Evolutionary conservation across 257 asterid genomes (phyloP).

Genomic region (Paulownia fortunei): DNA sequence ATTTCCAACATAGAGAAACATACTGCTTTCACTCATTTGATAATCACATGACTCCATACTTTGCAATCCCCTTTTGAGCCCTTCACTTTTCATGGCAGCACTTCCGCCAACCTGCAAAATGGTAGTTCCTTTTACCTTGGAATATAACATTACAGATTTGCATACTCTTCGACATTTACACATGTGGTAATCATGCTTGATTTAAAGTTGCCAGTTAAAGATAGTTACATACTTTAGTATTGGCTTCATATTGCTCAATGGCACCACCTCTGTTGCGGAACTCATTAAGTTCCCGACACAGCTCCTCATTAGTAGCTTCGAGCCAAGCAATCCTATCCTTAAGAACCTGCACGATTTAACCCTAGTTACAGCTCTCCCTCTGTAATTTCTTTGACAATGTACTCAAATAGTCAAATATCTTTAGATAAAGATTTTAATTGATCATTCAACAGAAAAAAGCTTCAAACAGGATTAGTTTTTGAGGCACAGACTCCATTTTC

Average conservation of each 20-base stretch:
- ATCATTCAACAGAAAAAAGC: conserved; percentile 3
- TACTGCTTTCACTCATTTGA: conserved; percentile 94
- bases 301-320: conserved; percentile 89
- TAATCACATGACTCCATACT: conserved; percentile 91
- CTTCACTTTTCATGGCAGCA: conserved; percentile 71
- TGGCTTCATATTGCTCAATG: conserved; percentile 60
- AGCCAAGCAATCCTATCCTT: conserved; percentile 91
- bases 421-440: not conserved
- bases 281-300: conserved; percentile 79
- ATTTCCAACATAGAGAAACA: conserved; percentile 35
- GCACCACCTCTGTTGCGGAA: conserved; percentile 63
- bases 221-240: conserved; percentile 57
- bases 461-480: not conserved
- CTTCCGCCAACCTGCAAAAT: conserved; percentile 59
- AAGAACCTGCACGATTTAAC: conserved; percentile 64
- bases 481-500: not conserved
- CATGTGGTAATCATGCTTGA: not conserved
- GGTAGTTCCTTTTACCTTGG: conserved; percentile 19
- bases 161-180: not conserved
- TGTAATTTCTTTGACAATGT: conserved; percentile 1
- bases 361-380: conserved; percentile 26
- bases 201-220: not conserved
- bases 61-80: conserved; percentile 88
- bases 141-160: not conserved
- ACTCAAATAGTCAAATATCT: conserved; percentile 16